A percentile compares a stretch with the other conserved stretches of the same genome.
Conservation (phyloP, 805 yeast genomes). For the Ogataea corticis region DNA sequence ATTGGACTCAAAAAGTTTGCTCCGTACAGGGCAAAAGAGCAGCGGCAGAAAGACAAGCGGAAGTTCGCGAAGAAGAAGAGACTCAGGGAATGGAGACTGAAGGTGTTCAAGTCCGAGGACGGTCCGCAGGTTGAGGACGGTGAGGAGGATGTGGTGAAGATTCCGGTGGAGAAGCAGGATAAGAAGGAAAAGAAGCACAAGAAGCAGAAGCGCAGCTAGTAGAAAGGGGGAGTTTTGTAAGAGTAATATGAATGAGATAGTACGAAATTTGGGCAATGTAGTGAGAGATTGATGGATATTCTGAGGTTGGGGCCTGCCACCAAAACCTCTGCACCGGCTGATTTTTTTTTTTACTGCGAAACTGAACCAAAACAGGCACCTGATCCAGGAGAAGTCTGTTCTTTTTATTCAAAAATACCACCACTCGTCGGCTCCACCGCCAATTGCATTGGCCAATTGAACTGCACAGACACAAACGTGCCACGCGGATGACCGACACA, state of each 20-base stretch:
- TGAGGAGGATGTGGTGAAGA: conserved; percentile 35
- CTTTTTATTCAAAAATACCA: too few species aligned
- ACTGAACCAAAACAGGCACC: too few species aligned
- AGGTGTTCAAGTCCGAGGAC: conserved; percentile 66
- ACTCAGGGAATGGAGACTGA: conserved; percentile 86
- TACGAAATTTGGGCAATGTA: too few species aligned
- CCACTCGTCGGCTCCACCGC: neutral
- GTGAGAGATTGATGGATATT: too few species aligned
- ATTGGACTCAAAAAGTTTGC: conserved; percentile 92
- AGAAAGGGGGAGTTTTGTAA: too few species aligned
- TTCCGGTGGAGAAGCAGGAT: conserved; percentile 31
- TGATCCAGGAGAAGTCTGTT: too few species aligned
- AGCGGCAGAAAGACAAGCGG: conserved; percentile 73
- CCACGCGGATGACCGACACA: too few species aligned
- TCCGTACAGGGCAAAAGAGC: conserved; percentile 80
- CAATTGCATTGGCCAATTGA: too few species aligned
- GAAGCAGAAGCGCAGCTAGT: conserved; percentile 1
- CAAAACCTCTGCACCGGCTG: too few species aligned
- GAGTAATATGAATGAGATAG: too few species aligned
- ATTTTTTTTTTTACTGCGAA: too few species aligned
- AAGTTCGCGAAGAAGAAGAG: conserved; percentile 81
- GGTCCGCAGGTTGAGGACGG: conserved; percentile 41
- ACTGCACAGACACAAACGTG: neutral
- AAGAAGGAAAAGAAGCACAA: conserved; percentile 15
- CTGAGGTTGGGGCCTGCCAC: too few species aligned